Evolutionary conservation across 495 filamentous ascomycete genomes (phyloP), one percentile per base, ranked within the genome.

Genomic region (Cryomyces antarcticus): DNA sequence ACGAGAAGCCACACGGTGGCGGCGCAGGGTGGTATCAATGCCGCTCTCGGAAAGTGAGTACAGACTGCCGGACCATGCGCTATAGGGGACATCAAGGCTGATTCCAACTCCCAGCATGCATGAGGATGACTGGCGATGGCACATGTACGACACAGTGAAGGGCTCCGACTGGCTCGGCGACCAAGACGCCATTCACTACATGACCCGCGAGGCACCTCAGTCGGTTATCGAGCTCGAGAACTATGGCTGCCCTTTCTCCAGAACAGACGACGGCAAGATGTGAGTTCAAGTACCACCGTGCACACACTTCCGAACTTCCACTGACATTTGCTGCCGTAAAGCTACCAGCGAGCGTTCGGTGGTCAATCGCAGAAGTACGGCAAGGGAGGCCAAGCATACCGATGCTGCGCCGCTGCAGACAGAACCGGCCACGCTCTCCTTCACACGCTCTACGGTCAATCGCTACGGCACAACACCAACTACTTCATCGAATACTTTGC

Each of bases 401-500:
- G 89, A 65, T 93, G 85, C 66, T 87, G 81, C 57, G 88, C 88
- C 55, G 89, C 86, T 42, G 89, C 89, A 46, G 89, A 97, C 58
- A 70, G 89, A 70, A 96, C 89, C 49, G 89, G 89, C 44, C 89
- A 97, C 63, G 89, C 89, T 54, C 77, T 97, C 48, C 75, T 97
- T 36, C 89, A 97, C 72, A 97, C 89, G 31, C 79, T 97, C 51
- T 97, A 97, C 67, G 89, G 89, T 54, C 86, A 93, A 72, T 94
- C 86, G 38, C 71, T 97, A 44, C 68, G 82, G 54, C 81, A 94
- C 67, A 92, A 93, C 66, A 93, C 89, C 55, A 93, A 95, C 68
- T 97, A 94, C 72, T 96, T 97, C 69, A 95, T 97, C 59, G 89
- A 97, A 66, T 97, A 86, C 69, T 97, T 97, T 64, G 89, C 84